Evolutionary conservation across 768 basidiomycete species (phyloP), one percentile per base, ranked within the genome.

Genomic region (Cubamyces lactineus): DNA sequence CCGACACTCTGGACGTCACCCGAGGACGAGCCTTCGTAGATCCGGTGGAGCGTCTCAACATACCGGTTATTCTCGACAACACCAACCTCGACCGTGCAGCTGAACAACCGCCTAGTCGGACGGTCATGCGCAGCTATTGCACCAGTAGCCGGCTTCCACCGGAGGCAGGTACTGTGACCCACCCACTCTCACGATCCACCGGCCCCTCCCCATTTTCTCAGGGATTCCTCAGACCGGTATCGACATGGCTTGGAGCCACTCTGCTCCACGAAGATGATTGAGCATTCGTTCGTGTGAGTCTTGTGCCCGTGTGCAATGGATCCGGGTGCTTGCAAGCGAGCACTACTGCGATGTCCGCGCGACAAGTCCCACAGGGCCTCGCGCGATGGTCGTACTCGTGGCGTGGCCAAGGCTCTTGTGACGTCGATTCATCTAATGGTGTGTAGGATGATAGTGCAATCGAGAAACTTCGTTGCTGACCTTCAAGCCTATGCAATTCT

Each of bases 341-440:
- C 9, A 8, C 26, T 40, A n/a, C 7, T 57, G 47, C 57, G 57
- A 57, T 57, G 23, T n/a, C 57, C 57, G 57, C 38, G 57, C 57
- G 57, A 57, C 40, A 21, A 13, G 43, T n/a, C 7, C 21, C 34
- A 30, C 34, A 16, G 16, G 16, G 21, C 11, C 24, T 23, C 57
- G 45, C 57, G 57, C 57, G 57, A 57, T 47, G 26, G 57, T 57
- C 57, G 57, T 57, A 47, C 13, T 11, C 17, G 39, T 40, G 40
- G 24, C 21, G 48, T 13, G 16, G 49, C 48, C 39, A 16, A 41
- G 26, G 57, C 38, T 48, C 48, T n/a, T 40, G 48, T 57, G 57
- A 50, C 19, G 39, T 19, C n/a, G 15, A 1, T 12, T 3, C 48
- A 15, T 24, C 24, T 15, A 3, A 9, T n/a, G 15, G 24, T 28